Evolutionary conservation across 83 land plant species (phyloP), one percentile per base, ranked within the genome.

Genomic region (Diphasiastrum complanatum): DNA sequence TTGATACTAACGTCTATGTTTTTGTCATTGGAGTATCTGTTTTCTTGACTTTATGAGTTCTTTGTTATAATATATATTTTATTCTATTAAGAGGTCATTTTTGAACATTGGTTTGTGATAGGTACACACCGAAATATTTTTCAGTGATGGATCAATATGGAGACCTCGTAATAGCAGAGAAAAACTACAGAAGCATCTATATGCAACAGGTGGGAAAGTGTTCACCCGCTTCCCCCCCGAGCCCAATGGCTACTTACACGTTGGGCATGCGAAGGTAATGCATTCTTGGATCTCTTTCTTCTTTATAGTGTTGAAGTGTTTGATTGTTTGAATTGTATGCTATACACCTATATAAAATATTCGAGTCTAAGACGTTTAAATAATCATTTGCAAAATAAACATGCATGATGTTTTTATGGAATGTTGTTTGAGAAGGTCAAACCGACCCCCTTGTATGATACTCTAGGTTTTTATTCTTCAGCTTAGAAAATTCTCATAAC

Each of bases 191-290:
- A 86, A 72, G 34, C 99, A 95, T 68, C 75, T 95, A 47, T 78
- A 81, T 54, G 70, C 28, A 36, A 90, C 99, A 4, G 87, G 87
- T 49, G 84, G 97, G 20, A 90, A 75, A 68, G 83, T 95, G 49
- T 72, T 56, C 36, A 80, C 99, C 26, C 87, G 99, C n/a, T 95
- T 95, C 60, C 99, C 99, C 60, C 99, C 99, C 34, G 99, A 95
- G 55, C 99, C 99, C 25, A 95, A 95, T 83, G 99, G 99, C 0
- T 95, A 82, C 70, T 74, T 95, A 24, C 99, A 95, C 69, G 90
- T 95, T 61, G 99, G 99, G 45, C 99, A 95, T 78, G 99, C 99
- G 32, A 95, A 95, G 93, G 99, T 89, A 81, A 26, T 45, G 14
- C 2, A 14, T 14, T 5, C 12, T 14, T 5, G 10, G 22, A 50